These are phyloP conservation scores for Pulveroboletus sp. DNA, from an alignment of 768 basidiomycete species.

Conservation along the genomic window DNA sequence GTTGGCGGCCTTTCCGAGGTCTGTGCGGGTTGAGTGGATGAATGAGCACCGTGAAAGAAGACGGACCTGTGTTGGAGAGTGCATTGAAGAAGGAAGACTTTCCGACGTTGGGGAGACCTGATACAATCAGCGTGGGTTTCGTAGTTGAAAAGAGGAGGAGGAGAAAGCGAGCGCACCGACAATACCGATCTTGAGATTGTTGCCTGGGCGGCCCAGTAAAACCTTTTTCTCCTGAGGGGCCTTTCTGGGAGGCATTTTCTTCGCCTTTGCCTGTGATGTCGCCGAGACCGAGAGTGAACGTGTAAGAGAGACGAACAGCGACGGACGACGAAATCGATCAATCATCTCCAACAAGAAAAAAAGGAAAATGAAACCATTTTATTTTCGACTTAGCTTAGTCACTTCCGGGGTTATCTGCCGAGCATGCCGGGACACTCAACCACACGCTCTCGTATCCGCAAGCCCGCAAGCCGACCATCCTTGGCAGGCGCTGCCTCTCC, in stretches of 20 bases:
- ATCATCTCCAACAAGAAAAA: conserved; percentile 23
- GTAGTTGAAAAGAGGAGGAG: not conserved
- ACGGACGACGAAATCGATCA: conserved; percentile 29
- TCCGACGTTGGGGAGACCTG: conserved; percentile 93
- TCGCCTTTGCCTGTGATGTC: conserved; percentile 39
- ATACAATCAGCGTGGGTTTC: conserved; percentile 5
- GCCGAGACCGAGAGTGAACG: conserved; percentile 37
- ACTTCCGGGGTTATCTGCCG: conserved; percentile 18
- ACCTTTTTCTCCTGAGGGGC: conserved; percentile 77
- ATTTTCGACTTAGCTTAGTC: not conserved
- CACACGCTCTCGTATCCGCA: not conserved
- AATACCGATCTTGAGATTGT: conserved; percentile 98
- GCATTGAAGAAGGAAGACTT: conserved; percentile 99
- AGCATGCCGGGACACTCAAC: conserved; percentile 11
- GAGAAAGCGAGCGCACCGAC: conserved; percentile 65
- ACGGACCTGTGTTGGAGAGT: conserved; percentile 81
- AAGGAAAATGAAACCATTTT: not conserved
- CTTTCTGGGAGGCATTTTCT: conserved; percentile 91
- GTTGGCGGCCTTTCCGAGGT: conserved; percentile 93
- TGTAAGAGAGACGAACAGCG: conserved; percentile 11
- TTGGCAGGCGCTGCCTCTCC: conserved; percentile 2
- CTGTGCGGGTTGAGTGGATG: conserved; percentile 33
- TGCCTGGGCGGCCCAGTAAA: conserved; percentile 85
- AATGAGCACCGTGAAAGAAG: not conserved
- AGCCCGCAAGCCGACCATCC: not conserved